These are phyloP conservation scores for Amphirosellinia nigrospora DNA, from an alignment of 495 filamentous ascomycete genomes.

Conservation along the genomic window DNA sequence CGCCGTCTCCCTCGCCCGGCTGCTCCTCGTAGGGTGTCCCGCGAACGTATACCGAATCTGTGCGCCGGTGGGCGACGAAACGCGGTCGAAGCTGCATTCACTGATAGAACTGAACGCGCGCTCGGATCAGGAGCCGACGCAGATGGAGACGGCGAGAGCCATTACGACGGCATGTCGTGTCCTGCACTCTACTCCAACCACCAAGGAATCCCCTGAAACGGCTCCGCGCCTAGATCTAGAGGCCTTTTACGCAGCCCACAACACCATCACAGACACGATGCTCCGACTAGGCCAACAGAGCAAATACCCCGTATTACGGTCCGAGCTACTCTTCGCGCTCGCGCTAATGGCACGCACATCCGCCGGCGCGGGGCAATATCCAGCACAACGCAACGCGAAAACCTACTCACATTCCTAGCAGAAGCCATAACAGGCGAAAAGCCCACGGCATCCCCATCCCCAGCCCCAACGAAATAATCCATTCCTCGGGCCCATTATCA, in stretches of 20 bases:
- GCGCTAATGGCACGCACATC: slow-evolving; percentile 67
- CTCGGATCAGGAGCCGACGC: slow-evolving; percentile 68
- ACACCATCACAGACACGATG: slow-evolving; percentile 60
- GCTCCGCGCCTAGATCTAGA: slow-evolving; percentile 36
- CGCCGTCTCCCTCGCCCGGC: slow-evolving; percentile 68
- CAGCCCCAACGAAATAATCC: background rate
- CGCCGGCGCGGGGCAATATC: slow-evolving; percentile 59
- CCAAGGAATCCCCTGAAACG: slow-evolving; percentile 6
- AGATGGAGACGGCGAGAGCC: slow-evolving; percentile 74
- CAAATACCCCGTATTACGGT: slow-evolving; percentile 72
- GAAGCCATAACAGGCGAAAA: slow-evolving; percentile 52
- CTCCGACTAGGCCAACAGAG: slow-evolving; percentile 68
- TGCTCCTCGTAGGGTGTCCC: slow-evolving; percentile 64
- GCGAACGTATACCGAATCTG: slow-evolving; percentile 62
- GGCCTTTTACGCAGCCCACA: slow-evolving; percentile 59
- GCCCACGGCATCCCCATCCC: background rate
- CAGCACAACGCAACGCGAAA: slow-evolving; percentile 53
- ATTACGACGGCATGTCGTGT: slow-evolving; percentile 69
- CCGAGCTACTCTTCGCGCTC: slow-evolving; percentile 76
- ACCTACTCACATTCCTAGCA: slow-evolving; percentile 55
- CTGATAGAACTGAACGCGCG: slow-evolving; percentile 65
- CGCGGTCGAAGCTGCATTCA: slow-evolving; percentile 58
- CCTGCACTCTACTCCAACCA: slow-evolving; percentile 43
- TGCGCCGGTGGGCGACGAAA: slow-evolving; percentile 44
- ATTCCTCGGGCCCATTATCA: background rate